A percentile compares a stretch with the other conserved stretches of the same genome.
Conservation (phyloP, 2,329 filamentous ascomycete genomes). For the Fusarium paranaense region DNA sequence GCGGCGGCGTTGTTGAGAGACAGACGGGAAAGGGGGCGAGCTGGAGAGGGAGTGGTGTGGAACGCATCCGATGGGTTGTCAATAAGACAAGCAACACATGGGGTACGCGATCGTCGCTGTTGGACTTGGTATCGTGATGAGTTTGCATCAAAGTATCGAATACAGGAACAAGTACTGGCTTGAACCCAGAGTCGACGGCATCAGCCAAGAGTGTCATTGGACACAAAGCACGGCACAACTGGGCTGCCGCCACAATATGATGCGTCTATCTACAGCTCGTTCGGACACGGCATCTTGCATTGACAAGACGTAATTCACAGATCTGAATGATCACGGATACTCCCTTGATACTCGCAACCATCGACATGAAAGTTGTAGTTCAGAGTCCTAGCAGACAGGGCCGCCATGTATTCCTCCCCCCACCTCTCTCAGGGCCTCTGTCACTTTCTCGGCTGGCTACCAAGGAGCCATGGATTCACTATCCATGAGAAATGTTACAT, state of each 20-base stretch:
- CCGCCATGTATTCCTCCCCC: too few species aligned
- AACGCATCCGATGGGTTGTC: neutral
- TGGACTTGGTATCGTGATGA: neutral
- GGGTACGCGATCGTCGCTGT: neutral
- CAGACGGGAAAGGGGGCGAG: neutral
- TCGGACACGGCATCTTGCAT: neutral
- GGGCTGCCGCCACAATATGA: neutral
- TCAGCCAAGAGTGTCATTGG: neutral
- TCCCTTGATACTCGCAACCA: neutral
- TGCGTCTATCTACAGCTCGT: neutral
- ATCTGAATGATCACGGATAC: neutral
- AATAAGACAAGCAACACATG: neutral
- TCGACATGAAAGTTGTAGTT: neutral
- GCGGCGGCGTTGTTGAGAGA: neutral
- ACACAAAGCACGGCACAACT: neutral
- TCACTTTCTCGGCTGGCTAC: neutral
- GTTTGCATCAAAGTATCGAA: neutral
- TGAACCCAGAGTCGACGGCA: neutral
- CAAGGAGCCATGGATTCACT: rapidly evolving
- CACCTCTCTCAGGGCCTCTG: neutral
- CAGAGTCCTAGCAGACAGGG: neutral
- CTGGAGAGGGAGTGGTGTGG: neutral
- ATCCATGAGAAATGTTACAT: rapidly evolving
- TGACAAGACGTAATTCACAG: neutral
- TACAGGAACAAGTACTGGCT: neutral